Evolutionary conservation across 345 rosid genomes (phyloP), one percentile per base, ranked within the genome.

Genomic region (Reutealis trisperma): DNA sequence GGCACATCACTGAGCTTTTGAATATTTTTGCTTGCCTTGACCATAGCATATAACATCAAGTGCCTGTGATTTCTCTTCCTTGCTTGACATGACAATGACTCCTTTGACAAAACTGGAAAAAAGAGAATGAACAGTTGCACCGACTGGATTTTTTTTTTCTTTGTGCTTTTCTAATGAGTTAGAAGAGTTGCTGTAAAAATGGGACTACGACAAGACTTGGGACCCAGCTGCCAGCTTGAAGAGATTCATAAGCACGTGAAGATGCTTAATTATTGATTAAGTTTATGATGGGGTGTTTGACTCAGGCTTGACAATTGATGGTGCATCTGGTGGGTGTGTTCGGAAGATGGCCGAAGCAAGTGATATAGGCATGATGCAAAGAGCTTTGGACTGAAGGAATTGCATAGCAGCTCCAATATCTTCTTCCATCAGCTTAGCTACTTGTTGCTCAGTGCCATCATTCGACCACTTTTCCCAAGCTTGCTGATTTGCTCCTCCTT

Each of bases 351-450:
- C 90, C 0, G 91, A 88, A 30, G 97, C 92, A 0, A 92, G 86
- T 0, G 97, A 87, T 49, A 84, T 74, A 15, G 97, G 94, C 94
- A 90, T 90, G 85, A 92, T 84, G 88, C 94, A 92, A 19, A 90
- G 92, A 1, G 94, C 90, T 86, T 92, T 90, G 45, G 97, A 88
- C 74, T 90, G 92, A 76, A 92, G 94, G 73, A 90, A 86, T 73
- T 92, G 97, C 97, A 92, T 90, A 6, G 97, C 94, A 8, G 94
- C 88, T 22, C 97, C 97, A 0, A 90, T 72, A 60, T 92, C 92
- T 85, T 90, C 94, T 86, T 90, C 97, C 94, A 92, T 92, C 69
- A 92, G 85, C 85, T 86, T 89, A 14, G 94, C 94, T 22, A 90
- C 92, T 72, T 86, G 86, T 77, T 86, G 86, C 71, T 92, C 97